Conservation (phyloP, 148 eudicot genomes). For the Fallopia convolvulus region DNA sequence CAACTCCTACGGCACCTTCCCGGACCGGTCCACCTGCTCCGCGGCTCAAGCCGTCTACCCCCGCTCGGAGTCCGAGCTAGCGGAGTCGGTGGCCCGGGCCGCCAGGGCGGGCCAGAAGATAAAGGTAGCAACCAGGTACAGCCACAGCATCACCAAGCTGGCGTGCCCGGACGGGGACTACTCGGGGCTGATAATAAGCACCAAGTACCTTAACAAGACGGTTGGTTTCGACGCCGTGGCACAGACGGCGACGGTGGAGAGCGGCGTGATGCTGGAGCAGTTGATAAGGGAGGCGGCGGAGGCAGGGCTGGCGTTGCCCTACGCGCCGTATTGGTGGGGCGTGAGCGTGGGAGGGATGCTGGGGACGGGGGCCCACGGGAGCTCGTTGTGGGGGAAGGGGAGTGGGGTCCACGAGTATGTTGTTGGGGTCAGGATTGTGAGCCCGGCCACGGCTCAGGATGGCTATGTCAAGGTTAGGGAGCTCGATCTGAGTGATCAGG, state of each 20-base stretch:
- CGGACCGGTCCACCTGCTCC: constrained; percentile 46
- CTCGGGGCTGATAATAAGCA: constrained; percentile 57
- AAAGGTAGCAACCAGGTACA: constrained; percentile 49
- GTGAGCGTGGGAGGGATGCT: constrained; percentile 64
- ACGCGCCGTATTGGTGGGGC: constrained; percentile 82
- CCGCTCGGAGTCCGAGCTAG: constrained; percentile 43
- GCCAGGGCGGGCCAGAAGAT: constrained; percentile 33
- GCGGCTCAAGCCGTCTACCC: constrained; percentile 49
- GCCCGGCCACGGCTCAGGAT: constrained; percentile 35
- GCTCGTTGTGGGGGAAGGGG: constrained; percentile 64
- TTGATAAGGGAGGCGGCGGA: constrained; percentile 50
- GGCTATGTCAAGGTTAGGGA: constrained; percentile 40
- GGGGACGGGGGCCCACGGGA: constrained; percentile 79
- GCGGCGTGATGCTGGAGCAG: constrained; percentile 47
- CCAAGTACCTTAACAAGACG: constrained; percentile 34
- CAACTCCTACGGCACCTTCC: constrained; percentile 60
- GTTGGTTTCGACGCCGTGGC: constrained; percentile 19
- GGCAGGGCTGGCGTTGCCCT: constrained; percentile 51
- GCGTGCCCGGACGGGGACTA: constrained; percentile 53
- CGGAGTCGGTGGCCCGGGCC: constrained; percentile 36
- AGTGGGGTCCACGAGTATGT: constrained; percentile 69
- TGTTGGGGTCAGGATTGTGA: constrained; percentile 39
- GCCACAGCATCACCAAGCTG: constrained; percentile 59
- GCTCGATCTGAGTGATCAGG: constrained; percentile 6
- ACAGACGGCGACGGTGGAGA: constrained; percentile 37